phyloP scores from a whole-genome alignment of 2,329 filamentous ascomycete genomes.

The Aspergillus neoniger region DNA sequence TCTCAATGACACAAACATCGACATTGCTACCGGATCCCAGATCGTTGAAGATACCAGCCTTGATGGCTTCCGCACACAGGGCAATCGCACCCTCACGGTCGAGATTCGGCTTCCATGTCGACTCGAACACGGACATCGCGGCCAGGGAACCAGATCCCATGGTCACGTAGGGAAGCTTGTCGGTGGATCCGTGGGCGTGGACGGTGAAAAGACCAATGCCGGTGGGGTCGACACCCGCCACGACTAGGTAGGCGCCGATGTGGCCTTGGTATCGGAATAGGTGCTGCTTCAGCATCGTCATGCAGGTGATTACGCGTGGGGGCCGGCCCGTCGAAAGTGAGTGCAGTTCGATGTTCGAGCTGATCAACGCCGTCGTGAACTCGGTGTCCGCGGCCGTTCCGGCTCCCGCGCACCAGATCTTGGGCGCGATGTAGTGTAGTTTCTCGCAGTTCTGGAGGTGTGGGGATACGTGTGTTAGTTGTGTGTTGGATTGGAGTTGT shows the following conservation, averaged over 20 bases:
- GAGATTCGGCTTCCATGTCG: constrained; percentile 81
- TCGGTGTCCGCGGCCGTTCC: constrained; percentile 98
- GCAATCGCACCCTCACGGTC: constrained; percentile 79
- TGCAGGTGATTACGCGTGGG: constrained; percentile 96
- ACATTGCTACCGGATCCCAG: constrained; percentile 96
- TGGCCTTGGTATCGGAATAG: constrained; percentile 98
- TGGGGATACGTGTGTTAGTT: neutral
- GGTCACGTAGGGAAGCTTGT: constrained; percentile 98
- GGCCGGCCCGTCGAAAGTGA: constrained; percentile 93
- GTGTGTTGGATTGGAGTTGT: too few relatives aligned
- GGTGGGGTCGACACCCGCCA: constrained; percentile 94
- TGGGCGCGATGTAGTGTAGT: constrained; percentile 96
- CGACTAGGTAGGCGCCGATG: constrained; percentile 96
- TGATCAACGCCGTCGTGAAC: constrained; percentile 98
- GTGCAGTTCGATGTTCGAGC: constrained; percentile 97
- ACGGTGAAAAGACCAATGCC: constrained; percentile 96
- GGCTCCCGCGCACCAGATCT: constrained; percentile 98
- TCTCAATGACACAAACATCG: constrained; percentile 92
- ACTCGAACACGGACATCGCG: constrained; percentile 98
- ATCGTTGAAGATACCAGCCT: constrained; percentile 98
- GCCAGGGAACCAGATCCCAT: constrained; percentile 97
- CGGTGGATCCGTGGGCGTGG: constrained; percentile 95
- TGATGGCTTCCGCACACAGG: constrained; percentile 81
- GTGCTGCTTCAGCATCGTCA: constrained; percentile 99
- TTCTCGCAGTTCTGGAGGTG: constrained; percentile 87